Conservation (phyloP, 495 filamentous ascomycete genomes). For the Mycothermus thermophilus region DNA sequence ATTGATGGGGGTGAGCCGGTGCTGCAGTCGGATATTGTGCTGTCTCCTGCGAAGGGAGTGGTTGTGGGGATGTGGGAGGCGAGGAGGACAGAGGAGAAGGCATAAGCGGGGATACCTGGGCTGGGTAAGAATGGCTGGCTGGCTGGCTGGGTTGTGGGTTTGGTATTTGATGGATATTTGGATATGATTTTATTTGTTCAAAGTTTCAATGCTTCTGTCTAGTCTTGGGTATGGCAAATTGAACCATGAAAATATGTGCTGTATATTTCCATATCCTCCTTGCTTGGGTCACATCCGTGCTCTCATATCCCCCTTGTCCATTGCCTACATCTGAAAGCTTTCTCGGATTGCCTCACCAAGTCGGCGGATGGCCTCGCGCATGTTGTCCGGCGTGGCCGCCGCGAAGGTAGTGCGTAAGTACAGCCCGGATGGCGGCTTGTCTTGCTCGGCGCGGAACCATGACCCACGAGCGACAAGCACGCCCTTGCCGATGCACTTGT, state of each 20-base stretch:
- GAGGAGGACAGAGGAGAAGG: constrained; percentile 7
- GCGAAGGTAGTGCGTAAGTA: constrained; percentile 89
- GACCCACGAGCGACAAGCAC: constrained; percentile 69
- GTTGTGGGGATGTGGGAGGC: constrained; percentile 43
- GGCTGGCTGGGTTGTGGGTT: no score
- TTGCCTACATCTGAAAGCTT: constrained; percentile 39
- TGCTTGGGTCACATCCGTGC: no score
- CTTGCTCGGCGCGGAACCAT: constrained; percentile 66
- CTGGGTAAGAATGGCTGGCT: no score
- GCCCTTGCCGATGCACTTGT: constrained; percentile 50
- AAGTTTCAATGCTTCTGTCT: no score
- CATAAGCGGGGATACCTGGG: no score
- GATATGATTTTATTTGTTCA: no score
- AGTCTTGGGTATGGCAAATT: no score
- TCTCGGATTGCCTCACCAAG: constrained; percentile 57
- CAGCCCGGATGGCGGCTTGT: constrained; percentile 33
- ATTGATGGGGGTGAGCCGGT: constrained; percentile 34
- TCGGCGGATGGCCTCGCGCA: constrained; percentile 62
- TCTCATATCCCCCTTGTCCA: no score
- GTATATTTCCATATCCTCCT: no score
- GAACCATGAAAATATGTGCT: no score
- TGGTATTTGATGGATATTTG: no score
- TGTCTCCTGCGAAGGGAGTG: constrained; percentile 49
- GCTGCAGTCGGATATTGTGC: constrained; percentile 52
- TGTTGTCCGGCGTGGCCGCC: constrained; percentile 58